A percentile compares a stretch with the other conserved stretches of the same genome.
phyloP scores from a whole-genome alignment of 2,329 filamentous ascomycete species.

The Phyllosticta ampelicida region DNA sequence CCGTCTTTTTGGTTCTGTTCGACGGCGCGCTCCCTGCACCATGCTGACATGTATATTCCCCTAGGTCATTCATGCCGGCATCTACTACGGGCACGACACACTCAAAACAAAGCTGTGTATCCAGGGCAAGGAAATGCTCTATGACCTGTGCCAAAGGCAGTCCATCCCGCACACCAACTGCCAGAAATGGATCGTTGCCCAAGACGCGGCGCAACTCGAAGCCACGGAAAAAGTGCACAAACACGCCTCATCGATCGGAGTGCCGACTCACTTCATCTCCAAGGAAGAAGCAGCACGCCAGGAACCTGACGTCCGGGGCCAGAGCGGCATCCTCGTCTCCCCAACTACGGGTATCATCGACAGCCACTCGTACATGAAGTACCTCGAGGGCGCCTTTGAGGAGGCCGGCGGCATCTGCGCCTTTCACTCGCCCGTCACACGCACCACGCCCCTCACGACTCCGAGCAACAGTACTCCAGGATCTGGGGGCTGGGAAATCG shows the following conservation, averaged over 20 bases:
- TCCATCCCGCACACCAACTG: conserved; percentile 61
- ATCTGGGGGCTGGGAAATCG: conserved; percentile 62
- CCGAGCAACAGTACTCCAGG: neutral
- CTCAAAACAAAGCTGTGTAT: conserved; percentile 82
- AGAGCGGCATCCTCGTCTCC: conserved; percentile 67
- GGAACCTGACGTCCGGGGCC: conserved; percentile 68
- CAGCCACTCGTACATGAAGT: conserved; percentile 73
- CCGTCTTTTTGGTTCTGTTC: neutral
- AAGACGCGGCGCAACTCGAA: conserved; percentile 59
- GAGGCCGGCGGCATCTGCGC: conserved; percentile 65
- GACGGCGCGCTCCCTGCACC: neutral
- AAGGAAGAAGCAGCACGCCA: conserved; percentile 48
- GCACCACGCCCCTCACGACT: conserved; percentile 42
- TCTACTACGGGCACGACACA: conserved; percentile 70
- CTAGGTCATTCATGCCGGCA: conserved; percentile 82
- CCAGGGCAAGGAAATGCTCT: conserved; percentile 63
- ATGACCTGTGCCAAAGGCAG: conserved; percentile 60
- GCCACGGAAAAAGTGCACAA: conserved; percentile 47
- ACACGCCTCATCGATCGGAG: conserved; percentile 44
- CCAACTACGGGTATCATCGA: conserved; percentile 85
- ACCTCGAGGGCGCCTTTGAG: conserved; percentile 65
- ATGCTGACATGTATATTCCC: neutral
- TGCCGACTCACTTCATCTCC: conserved; percentile 63
- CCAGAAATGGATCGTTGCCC: conserved; percentile 93
- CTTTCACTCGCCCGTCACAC: conserved; percentile 54